Conservation (phyloP, 371 early-diverging fungal genomes). For the Mucor irregularis region DNA sequence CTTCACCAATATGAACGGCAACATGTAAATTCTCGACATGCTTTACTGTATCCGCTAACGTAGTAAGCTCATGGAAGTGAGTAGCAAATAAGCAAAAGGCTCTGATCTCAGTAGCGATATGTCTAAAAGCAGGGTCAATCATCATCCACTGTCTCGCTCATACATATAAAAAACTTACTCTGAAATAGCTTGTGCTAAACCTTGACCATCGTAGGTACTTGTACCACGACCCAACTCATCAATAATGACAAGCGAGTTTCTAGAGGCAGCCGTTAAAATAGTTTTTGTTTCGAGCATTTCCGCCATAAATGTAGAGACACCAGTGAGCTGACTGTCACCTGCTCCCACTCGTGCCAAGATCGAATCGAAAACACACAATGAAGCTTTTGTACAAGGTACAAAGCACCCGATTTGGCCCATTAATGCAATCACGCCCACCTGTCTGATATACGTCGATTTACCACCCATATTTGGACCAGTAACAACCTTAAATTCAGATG, state of each 20-base stretch:
- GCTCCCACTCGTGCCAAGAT: constrained; percentile 97
- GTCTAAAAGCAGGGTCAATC: constrained; percentile 38
- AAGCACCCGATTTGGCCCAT: constrained; percentile 99
- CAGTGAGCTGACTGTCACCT: constrained; percentile 91
- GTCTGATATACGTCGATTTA: constrained; percentile 96
- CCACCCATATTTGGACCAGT: constrained; percentile 98
- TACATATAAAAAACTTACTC: constrained; percentile 64
- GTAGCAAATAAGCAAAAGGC: constrained; percentile 94
- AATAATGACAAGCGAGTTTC: constrained; percentile 93
- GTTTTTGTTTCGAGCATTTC: constrained; percentile 99
- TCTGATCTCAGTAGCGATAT: constrained; percentile 78
- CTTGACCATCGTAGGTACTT: constrained; percentile 97
- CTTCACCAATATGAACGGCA: constrained; percentile 64
- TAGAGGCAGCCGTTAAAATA: constrained; percentile 83
- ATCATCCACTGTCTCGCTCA: neutral
- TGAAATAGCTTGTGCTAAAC: constrained; percentile 96
- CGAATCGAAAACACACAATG: constrained; percentile 85
- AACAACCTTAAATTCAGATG: constrained; percentile 74
- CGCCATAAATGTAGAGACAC: constrained; percentile 98
- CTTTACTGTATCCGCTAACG: constrained; percentile 66
- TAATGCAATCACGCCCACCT: constrained; percentile 91
- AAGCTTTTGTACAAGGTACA: constrained; percentile 91
- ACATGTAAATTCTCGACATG: constrained; percentile 90
- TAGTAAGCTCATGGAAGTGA: constrained; percentile 97
- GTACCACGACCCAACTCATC: constrained; percentile 99